Base-by-base conservation (phyloP, 345 rosid species). In the Hevea brasiliensis region DNA sequence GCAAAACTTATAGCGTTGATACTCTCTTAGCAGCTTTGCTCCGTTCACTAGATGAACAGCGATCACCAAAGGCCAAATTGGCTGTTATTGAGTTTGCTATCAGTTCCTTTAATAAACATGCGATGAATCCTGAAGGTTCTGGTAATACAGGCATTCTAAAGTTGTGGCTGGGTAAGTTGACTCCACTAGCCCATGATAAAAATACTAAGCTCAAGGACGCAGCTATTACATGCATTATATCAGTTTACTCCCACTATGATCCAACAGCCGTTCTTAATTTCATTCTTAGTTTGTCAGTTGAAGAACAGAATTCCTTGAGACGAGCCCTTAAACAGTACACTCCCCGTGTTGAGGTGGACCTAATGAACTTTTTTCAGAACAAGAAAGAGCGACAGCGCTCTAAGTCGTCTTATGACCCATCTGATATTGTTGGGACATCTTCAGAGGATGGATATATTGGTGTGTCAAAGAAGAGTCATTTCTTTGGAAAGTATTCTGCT, bases 321-420 rank as follows among this genome's bases (percentile, higher is more conserved):
- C 90, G 99, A 65, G 83, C 96, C 51, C 93, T 95, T 67, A 95
- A 92, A 76, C 98, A 91, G 77, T 84, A 89, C 72, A 92, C 98
- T 74, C 99, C 99, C 75, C 97, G 97, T 44, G 92, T 95, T 76
- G 99, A 95, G 79, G 99, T 95, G 82, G 99, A 95, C 80, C 85
- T 95, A 26, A 85, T 95, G 86, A 95, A 92, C 89, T 92, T 84
- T 82, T 76, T 95, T 85, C 99, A 95, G 87, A 90, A 71, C 83
- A 95, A 92, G 88, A 92, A 95, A 80, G 99, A 94, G 54, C 81
- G 93, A 44, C 99, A 92, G 72, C 94, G 99, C 47, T 69, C 87
- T 23, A 95, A 91, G 84, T 89, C 96, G 24, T 84, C 84, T 32
- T 89, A 92, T 85, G 98, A 95, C 64, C 92, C 93, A 29, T 84